phyloP scores from a whole-genome alignment of 257 asterid genomes.

The Solanum stenotomum region DNA sequence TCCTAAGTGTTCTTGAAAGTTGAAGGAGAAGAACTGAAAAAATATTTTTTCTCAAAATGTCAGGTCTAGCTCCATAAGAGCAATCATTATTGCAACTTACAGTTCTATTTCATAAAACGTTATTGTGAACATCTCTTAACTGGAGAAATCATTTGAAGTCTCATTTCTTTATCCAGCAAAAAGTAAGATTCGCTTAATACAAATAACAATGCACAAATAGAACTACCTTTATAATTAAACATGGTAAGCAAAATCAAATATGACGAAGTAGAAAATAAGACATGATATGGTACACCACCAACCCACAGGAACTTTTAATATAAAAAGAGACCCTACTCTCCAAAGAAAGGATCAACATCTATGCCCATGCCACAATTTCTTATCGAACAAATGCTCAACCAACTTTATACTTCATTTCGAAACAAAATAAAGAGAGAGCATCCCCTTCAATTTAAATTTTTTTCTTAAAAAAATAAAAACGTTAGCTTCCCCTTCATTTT shows the following conservation, averaged over 20 bases:
- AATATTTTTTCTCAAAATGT: too few relatives aligned
- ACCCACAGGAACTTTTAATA: background rate
- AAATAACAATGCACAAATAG: background rate
- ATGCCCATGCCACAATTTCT: background rate
- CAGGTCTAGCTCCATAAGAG: background rate
- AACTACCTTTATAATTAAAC: too few relatives aligned
- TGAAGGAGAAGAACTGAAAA: too few relatives aligned
- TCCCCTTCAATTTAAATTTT: too few relatives aligned
- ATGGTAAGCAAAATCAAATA: background rate
- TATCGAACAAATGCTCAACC: background rate
- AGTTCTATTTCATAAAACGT: background rate
- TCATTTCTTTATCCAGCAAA: background rate
- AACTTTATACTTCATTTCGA: background rate
- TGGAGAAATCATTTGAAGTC: background rate
- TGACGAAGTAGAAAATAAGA: background rate
- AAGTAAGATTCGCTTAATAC: background rate
- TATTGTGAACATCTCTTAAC: background rate
- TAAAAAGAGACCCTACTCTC: background rate
- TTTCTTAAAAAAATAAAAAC: too few relatives aligned
- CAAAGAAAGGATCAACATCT: background rate
- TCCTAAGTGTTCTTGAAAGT: too few relatives aligned
- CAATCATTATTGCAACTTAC: background rate
- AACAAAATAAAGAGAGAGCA: background rate
- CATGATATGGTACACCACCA: background rate
- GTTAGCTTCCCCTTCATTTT: background rate